phyloP scores from a whole-genome alignment of 2,329 filamentous ascomycete species.

The Sporothrix globosa region DNA sequence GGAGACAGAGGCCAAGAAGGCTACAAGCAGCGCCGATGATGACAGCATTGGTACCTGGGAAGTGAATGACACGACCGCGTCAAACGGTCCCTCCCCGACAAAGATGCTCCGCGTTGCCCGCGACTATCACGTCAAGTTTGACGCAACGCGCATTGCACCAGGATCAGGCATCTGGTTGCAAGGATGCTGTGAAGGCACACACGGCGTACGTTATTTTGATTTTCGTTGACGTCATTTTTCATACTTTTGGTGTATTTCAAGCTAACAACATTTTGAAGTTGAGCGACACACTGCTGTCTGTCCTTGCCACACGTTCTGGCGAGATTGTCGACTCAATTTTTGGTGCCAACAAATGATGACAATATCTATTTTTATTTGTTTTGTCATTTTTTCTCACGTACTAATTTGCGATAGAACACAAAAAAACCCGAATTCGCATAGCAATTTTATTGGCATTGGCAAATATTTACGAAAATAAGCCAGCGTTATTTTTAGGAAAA shows the following conservation, averaged over 20 bases:
- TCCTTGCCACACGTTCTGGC: conserved; percentile 73
- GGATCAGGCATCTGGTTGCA: conserved; percentile 88
- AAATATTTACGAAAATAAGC: too few relatives aligned
- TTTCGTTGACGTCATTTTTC: conserved; percentile 16
- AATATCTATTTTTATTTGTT: background rate
- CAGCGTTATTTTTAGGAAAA: background rate
- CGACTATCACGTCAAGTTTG: conserved; percentile 78
- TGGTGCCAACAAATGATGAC: conserved; percentile 40
- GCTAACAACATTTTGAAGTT: conserved; percentile 52
- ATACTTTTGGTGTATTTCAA: background rate
- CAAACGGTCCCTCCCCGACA: conserved; percentile 25
- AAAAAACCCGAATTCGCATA: too few relatives aligned
- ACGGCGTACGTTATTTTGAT: conserved; percentile 69
- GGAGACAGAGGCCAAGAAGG: conserved; percentile 38
- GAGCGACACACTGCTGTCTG: conserved; percentile 80
- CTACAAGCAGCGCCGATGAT: conserved; percentile 14
- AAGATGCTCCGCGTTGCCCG: conserved; percentile 69
- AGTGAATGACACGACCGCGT: conserved; percentile 32
- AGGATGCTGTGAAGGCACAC: conserved; percentile 89
- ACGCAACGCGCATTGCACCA: conserved; percentile 66
- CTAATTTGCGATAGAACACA: too few relatives aligned
- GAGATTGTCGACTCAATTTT: conserved; percentile 81
- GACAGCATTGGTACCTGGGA: conserved; percentile 38
- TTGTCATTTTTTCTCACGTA: background rate
- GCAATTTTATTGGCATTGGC: too few relatives aligned